These are phyloP conservation scores for Rhizopogon vulgaris DNA, from an alignment of 768 basidiomycete species.

Conservation along the genomic window DNA sequence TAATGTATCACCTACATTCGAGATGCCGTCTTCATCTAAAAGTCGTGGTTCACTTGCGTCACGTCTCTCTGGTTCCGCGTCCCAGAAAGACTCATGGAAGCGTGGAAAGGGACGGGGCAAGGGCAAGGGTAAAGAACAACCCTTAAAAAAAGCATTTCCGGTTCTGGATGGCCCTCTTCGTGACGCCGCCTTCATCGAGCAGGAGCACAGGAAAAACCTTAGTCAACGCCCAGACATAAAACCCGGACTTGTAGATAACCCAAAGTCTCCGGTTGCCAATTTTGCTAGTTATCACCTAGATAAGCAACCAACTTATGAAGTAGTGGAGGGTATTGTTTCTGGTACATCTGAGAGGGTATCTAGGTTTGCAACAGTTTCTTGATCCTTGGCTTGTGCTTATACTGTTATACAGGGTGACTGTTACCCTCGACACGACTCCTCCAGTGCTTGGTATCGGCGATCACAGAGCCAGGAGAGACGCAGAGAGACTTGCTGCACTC, in stretches of 20 bases:
- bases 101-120: neutral
- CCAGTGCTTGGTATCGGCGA: constrained; percentile 60
- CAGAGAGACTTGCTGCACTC: constrained; percentile 71
- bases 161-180: constrained; percentile 28
- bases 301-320: constrained; percentile 22
- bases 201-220: constrained; percentile 14
- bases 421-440: constrained; percentile 21
- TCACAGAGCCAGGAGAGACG: constrained; percentile 48
- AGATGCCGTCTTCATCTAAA: constrained; percentile 24
- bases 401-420: constrained; percentile 12
- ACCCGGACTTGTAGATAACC: constrained; percentile 32
- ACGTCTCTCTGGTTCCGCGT: neutral
- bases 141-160: constrained; percentile 2
- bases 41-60: constrained; percentile 6
- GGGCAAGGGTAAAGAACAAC: neutral
- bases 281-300: constrained; percentile 16
- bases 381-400: neutral
- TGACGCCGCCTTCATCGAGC: constrained; percentile 28
- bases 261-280: constrained; percentile 49
- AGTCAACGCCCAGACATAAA: constrained; percentile 17
- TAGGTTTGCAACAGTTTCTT: neutral
- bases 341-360: constrained; percentile 2
- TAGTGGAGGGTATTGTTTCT: constrained; percentile 17
- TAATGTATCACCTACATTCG: constrained; percentile 15
- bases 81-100: constrained; percentile 1